Conservation (phyloP, 2,329 filamentous ascomycete species). For the Ophiostoma novo-ulmi region DNA sequence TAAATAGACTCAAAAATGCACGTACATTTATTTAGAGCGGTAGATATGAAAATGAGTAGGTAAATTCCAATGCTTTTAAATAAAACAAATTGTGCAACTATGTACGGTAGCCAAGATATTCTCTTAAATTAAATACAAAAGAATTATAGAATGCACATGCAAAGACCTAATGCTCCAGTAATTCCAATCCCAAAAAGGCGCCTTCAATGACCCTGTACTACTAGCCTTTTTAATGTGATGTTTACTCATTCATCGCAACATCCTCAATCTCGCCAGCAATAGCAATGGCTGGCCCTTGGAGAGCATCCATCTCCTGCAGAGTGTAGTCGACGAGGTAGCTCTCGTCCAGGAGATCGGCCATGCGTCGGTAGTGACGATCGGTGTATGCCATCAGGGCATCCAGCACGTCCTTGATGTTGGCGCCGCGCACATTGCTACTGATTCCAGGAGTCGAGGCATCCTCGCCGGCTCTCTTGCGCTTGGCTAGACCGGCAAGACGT, state of each 20-base stretch:
- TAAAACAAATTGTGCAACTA: background rate
- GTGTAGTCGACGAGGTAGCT: slow-evolving; percentile 94
- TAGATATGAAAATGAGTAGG: background rate
- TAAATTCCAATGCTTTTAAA: slow-evolving; percentile 7
- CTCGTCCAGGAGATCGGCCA: slow-evolving; percentile 88
- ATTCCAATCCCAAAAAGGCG: slow-evolving; percentile 7
- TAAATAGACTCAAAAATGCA: background rate
- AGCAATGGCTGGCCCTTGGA: slow-evolving; percentile 37
- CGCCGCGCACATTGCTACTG: slow-evolving; percentile 42
- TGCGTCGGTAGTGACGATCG: slow-evolving; percentile 82
- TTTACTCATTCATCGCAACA: slow-evolving; percentile 28
- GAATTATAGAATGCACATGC: background rate
- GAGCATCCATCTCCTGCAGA: slow-evolving; percentile 82
- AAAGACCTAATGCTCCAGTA: slow-evolving; percentile 2
- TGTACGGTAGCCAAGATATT: background rate
- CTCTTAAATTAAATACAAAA: background rate
- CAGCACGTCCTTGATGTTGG: slow-evolving; percentile 72
- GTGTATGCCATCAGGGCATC: slow-evolving; percentile 87
- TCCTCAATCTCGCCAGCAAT: slow-evolving; percentile 27
- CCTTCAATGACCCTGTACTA: background rate
- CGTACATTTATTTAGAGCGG: too few relatives aligned
- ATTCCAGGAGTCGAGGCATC: slow-evolving; percentile 38
- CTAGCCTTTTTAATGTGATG: background rate
- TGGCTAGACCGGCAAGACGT: slow-evolving; percentile 64
- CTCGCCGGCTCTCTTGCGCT: slow-evolving; percentile 28